Evolutionary conservation across 1,284 basidiomycete species (phyloP).

Genomic region (Mycena citricolor): DNA sequence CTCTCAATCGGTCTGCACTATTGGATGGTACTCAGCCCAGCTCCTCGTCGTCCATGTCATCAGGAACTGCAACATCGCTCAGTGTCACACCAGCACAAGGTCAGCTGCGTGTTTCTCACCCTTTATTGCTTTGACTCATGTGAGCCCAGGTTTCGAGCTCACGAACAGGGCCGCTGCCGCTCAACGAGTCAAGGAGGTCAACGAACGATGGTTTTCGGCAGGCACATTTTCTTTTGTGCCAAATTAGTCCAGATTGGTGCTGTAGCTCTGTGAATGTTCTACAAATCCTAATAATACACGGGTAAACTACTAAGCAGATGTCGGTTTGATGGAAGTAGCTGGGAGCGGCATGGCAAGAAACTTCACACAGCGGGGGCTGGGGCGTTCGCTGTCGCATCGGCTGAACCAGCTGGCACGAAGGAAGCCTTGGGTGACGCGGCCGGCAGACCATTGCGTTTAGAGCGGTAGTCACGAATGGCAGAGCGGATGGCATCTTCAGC

Average conservation of each 20-base stretch:
- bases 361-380: conserved; percentile 61
- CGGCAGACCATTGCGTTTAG: conserved; percentile 63
- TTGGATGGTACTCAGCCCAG: conserved; percentile 46
- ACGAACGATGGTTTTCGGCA: conserved; percentile 88
- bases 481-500: conserved; percentile 98
- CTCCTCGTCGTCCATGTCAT: conserved; percentile 33
- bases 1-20: conserved; percentile 74
- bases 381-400: conserved; percentile 67
- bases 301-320: conserved; percentile 21
- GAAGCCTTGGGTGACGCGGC: conserved; percentile 67
- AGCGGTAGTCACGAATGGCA: conserved; percentile 89
- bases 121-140: conserved; percentile 21
- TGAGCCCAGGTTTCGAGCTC: conserved; percentile 77
- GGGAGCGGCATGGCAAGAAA: no score
- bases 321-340: neutral
- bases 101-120: conserved; percentile 30
- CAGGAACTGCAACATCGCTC: conserved; percentile 88
- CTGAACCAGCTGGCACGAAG: no score
- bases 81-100: conserved; percentile 97
- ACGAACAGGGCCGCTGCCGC: conserved; percentile 80
- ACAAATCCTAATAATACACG: conserved; percentile 16
- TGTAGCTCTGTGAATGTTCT: no score
- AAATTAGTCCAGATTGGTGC: conserved; percentile 49
- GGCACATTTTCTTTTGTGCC: conserved; percentile 83
- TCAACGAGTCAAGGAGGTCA: conserved; percentile 86